A percentile compares a stretch with the other conserved stretches of the same genome.
phyloP scores from a whole-genome alignment of 768 basidiomycete genomes.

The Mycena olivaceomarginata region DNA sequence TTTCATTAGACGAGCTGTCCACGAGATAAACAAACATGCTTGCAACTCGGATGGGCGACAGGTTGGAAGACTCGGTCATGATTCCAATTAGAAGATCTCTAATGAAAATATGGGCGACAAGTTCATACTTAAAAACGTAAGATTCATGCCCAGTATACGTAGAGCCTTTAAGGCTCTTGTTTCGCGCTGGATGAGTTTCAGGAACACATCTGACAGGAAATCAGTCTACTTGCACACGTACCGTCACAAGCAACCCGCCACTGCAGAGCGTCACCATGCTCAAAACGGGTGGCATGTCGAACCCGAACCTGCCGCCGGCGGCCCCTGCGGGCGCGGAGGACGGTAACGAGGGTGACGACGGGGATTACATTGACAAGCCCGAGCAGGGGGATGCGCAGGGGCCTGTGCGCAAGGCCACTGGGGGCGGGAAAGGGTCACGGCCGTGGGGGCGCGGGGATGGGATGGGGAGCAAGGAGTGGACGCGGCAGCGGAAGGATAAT shows the following conservation, averaged over 20 bases:
- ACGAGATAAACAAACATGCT: no score
- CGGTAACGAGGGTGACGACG: conserved; percentile 54
- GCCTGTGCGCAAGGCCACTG: conserved; percentile 51
- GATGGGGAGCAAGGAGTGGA: conserved; percentile 90
- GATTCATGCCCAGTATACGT: no score
- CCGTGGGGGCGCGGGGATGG: conserved; percentile 77
- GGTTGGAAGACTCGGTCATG: no score
- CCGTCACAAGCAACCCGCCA: conserved; percentile 51
- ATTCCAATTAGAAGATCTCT: no score
- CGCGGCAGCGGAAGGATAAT: conserved; percentile 87
- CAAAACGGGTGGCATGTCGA: conserved; percentile 66
- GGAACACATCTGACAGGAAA: no score
- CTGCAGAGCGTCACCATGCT: conserved; percentile 46
- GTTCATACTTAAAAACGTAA: no score
- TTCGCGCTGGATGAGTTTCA: no score
- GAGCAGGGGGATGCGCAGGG: conserved; percentile 38
- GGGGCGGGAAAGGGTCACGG: conserved; percentile 67
- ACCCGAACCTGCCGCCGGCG: conserved; percentile 58
- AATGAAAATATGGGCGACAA: no score
- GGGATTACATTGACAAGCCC: conserved; percentile 50
- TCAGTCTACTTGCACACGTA: no score
- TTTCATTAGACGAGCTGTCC: no score
- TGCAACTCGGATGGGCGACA: no score
- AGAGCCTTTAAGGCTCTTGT: no score
- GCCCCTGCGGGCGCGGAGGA: conserved; percentile 44